phyloP scores from a whole-genome alignment of 2,329 filamentous ascomycete genomes.

The Apiospora malaysiana region DNA sequence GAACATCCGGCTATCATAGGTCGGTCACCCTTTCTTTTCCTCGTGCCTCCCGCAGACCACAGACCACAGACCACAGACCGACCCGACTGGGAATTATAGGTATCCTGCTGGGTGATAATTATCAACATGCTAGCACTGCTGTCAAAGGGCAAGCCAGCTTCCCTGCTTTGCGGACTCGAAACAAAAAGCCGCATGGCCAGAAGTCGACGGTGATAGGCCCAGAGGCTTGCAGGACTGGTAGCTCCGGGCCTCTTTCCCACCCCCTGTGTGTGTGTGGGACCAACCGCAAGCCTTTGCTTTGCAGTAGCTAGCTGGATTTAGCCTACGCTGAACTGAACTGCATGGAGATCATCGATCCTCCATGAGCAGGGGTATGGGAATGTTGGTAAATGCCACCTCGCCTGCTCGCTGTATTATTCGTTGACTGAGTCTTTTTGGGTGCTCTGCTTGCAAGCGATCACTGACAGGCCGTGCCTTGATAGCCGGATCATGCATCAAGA shows the following conservation, averaged over 20 bases:
- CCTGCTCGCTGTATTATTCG: background rate
- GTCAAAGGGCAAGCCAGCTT: background rate
- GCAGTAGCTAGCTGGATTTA: background rate
- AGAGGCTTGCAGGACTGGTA: constrained; percentile 1
- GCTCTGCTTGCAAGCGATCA: background rate
- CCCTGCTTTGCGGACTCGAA: constrained; percentile 5
- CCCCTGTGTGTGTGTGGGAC: constrained; percentile 13
- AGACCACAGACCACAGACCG: too few relatives aligned
- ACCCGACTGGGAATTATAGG: background rate
- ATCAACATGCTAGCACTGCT: background rate
- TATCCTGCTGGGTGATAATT: background rate
- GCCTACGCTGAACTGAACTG: background rate
- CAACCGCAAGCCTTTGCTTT: background rate
- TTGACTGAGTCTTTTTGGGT: background rate
- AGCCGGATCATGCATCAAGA: background rate
- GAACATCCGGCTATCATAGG: background rate
- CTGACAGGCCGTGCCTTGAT: background rate
- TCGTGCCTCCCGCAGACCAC: too few relatives aligned
- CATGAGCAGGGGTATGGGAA: background rate
- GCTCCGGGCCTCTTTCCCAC: constrained; percentile 12
- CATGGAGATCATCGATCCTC: constrained; percentile 16
- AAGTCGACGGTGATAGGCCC: background rate
- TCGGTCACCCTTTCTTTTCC: background rate
- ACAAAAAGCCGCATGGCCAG: background rate
- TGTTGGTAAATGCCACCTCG: background rate